Conservation (phyloP, 2,329 filamentous ascomycete species). For the Beauveria varroae region DNA sequence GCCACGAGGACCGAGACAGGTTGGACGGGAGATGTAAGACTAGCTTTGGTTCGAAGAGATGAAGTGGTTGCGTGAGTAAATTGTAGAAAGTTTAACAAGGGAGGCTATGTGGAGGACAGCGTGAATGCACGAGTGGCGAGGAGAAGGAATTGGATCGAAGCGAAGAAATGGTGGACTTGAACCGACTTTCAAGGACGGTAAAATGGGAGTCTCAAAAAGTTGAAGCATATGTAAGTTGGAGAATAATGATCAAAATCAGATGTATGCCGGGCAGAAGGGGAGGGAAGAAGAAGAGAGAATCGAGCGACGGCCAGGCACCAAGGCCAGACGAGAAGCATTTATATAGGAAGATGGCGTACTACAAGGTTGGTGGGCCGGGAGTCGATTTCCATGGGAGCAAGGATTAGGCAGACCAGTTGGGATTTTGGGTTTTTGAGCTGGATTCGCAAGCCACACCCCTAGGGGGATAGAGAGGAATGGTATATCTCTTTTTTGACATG, state of each 20-base stretch:
- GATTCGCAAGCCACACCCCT: neutral
- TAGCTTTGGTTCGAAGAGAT: neutral
- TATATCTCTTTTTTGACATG: neutral
- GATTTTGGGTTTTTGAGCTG: neutral
- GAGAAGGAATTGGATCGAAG: neutral
- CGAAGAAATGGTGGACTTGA: neutral
- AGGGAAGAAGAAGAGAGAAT: constrained; percentile 5
- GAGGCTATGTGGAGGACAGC: neutral
- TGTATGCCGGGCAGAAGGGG: neutral
- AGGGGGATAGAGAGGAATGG: neutral
- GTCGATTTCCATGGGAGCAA: neutral
- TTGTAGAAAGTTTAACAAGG: neutral
- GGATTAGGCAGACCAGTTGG: neutral
- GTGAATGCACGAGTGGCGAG: constrained; percentile 6
- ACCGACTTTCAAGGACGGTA: neutral
- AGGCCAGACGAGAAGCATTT: constrained; percentile 7
- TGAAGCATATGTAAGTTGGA: neutral
- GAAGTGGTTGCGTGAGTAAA: neutral
- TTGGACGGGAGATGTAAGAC: neutral
- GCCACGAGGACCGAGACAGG: constrained; percentile 6
- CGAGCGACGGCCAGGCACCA: constrained; percentile 11
- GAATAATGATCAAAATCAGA: neutral
- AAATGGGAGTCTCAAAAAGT: neutral
- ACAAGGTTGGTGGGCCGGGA: constrained; percentile 4
- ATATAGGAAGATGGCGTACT: constrained; percentile 4